These are phyloP conservation scores for Litchi chinensis DNA, from an alignment of 345 rosid species.

Conservation along the genomic window DNA sequence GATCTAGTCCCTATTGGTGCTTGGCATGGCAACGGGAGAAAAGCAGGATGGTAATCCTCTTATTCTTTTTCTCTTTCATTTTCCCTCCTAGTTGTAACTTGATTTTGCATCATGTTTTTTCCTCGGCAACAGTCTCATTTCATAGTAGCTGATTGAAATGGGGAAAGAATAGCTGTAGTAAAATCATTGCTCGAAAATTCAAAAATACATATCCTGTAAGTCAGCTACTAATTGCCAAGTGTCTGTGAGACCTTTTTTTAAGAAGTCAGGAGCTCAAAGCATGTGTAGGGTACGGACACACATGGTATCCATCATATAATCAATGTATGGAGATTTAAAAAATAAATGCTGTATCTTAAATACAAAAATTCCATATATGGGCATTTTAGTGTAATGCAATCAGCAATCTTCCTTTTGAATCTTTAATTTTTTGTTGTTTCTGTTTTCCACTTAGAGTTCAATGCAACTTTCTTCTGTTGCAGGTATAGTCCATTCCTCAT, in stretches of 20 bases:
- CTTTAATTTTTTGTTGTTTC: neutral
- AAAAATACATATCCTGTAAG: constrained; percentile 4
- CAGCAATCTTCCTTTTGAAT: neutral
- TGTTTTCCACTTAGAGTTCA: neutral
- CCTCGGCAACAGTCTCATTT: neutral
- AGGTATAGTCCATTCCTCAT: constrained; percentile 95
- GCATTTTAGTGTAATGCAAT: neutral
- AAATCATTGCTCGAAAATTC: neutral
- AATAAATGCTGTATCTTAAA: neutral
- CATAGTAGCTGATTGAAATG: neutral
- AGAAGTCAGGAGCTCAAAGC: neutral
- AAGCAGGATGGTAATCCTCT: constrained; percentile 83
- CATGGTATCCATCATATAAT: neutral
- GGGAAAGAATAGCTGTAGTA: neutral
- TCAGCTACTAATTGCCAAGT: neutral
- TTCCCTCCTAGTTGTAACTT: neutral
- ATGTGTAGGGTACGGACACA: neutral
- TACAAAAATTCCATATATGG: neutral
- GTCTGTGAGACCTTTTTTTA: neutral
- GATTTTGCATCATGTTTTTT: neutral
- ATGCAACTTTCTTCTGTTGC: constrained; percentile 17
- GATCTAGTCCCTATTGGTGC: constrained; percentile 96
- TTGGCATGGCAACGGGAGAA: constrained; percentile 94
- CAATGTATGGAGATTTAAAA: neutral
- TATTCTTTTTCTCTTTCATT: neutral